Evolutionary conservation across 768 basidiomycete genomes (phyloP).

Genomic region (Naganishia randhawae): DNA sequence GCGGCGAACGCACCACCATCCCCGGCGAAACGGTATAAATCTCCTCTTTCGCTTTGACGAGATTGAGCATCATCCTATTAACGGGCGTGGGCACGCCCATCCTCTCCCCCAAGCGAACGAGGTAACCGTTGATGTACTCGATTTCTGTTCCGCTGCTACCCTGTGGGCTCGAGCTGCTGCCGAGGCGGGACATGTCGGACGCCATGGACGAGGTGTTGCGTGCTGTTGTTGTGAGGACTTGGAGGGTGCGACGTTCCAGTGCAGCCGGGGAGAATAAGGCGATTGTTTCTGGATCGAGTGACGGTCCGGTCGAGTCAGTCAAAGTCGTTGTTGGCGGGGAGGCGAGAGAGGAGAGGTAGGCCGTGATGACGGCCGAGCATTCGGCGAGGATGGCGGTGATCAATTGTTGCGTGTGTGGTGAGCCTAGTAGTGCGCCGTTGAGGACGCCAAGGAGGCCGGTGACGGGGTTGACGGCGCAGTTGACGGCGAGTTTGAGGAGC

Average conservation of each 20-base stretch:
- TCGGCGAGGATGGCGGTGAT: conserved; percentile 65
- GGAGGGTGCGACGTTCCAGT: conserved; percentile 60
- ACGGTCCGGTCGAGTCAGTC: not conserved
- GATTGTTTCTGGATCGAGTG: conserved; percentile 49
- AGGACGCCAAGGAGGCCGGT: conserved; percentile 74
- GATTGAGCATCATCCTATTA: conserved; percentile 42
- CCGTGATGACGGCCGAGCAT: conserved; percentile 61
- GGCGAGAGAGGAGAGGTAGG: conserved; percentile 42
- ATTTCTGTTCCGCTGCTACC: conserved; percentile 67
- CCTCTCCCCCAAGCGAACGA: conserved; percentile 61
- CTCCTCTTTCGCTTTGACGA: conserved; percentile 44
- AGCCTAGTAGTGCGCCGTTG: conserved; percentile 68
- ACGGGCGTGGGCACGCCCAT: conserved; percentile 61
- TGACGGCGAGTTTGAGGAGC: conserved; percentile 75
- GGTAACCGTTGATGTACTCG: conserved; percentile 75
- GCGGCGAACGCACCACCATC: not conserved
- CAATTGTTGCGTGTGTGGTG: conserved; percentile 55
- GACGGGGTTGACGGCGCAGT: conserved; percentile 77
- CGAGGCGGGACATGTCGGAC: conserved; percentile 56
- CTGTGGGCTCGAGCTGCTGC: conserved; percentile 36
- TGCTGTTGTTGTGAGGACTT: conserved; percentile 60
- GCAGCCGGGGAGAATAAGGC: conserved; percentile 52
- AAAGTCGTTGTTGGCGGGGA: not conserved
- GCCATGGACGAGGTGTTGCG: conserved; percentile 79
- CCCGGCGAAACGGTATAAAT: not conserved